phyloP scores from a whole-genome alignment of 192 early-diverging fungal genomes.

The Martensiomyces pterosporus region DNA sequence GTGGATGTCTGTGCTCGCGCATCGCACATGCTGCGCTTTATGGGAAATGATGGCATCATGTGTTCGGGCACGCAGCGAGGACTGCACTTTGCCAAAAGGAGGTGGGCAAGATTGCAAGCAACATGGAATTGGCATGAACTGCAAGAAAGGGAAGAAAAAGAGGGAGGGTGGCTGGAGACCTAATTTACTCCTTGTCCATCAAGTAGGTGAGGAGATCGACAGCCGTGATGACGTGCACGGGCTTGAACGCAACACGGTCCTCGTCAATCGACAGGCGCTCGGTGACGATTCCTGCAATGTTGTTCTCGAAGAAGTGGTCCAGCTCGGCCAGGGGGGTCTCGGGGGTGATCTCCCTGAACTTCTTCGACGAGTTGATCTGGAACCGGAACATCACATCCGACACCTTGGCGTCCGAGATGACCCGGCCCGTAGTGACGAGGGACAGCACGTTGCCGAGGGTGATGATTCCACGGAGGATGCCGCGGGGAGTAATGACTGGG shows the following conservation, averaged over 20 bases:
- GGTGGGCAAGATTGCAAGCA: no score
- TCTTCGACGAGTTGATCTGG: conserved; percentile 57
- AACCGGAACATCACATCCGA: conserved; percentile 78
- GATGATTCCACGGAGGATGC: conserved; percentile 74
- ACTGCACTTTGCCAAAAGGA: no score
- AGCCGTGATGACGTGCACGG: conserved; percentile 90
- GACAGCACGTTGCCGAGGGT: conserved; percentile 86
- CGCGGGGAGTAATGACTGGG: conserved; percentile 71
- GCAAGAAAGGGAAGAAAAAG: no score
- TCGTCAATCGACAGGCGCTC: conserved; percentile 53
- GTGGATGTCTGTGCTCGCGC: no score
- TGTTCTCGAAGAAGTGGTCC: conserved; percentile 87
- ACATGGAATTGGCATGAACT: no score
- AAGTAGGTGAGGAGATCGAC: conserved; percentile 85
- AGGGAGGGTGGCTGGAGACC: no score
- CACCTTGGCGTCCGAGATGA: conserved; percentile 60
- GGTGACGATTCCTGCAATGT: conserved; percentile 89
- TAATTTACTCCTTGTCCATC: conserved; percentile 55
- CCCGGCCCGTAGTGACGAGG: conserved; percentile 69
- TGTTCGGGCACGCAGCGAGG: no score
- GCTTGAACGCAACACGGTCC: conserved; percentile 54
- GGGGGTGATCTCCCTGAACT: conserved; percentile 83
- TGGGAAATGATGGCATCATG: no score
- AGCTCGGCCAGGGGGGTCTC: conserved; percentile 81
- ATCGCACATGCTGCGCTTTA: no score